These are phyloP conservation scores for Podospora conica DNA, from an alignment of 495 filamentous ascomycete genomes.

Conservation along the genomic window DNA sequence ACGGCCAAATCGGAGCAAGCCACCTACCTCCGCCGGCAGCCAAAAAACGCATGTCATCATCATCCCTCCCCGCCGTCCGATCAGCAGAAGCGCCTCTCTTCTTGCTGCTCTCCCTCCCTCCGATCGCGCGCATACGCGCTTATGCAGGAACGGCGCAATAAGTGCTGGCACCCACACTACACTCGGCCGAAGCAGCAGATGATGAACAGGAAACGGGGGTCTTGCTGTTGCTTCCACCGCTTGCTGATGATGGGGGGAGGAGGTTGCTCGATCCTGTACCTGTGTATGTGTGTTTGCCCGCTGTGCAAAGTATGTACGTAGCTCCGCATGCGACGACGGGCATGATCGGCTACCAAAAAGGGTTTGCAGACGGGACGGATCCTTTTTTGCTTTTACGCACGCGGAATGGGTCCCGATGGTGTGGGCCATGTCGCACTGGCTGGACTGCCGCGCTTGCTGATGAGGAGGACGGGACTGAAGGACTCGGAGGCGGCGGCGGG, in stretches of 20 bases:
- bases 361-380: background rate
- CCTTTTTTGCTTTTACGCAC: background rate
- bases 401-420: background rate
- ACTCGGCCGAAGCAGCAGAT: constrained; percentile 1
- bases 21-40: background rate
- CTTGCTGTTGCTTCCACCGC: background rate
- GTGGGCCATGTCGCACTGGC: background rate
- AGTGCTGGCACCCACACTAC: background rate
- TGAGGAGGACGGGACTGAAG: background rate
- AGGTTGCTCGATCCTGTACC: background rate
- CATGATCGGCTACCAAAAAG: background rate
- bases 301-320: background rate
- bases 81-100: background rate
- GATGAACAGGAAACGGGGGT: background rate
- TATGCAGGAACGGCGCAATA: constrained; percentile 4
- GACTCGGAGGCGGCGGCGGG: background rate
- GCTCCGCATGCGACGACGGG: background rate
- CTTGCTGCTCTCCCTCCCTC: background rate
- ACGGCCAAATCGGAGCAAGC: background rate
- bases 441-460: background rate
- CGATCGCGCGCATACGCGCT: constrained; percentile 6
- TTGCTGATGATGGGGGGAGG: background rate
- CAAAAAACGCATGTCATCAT: background rate
- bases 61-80: background rate
- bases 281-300: background rate